Conservation (phyloP, 768 basidiomycete genomes). For the Neoboletus subvelutipes region DNA sequence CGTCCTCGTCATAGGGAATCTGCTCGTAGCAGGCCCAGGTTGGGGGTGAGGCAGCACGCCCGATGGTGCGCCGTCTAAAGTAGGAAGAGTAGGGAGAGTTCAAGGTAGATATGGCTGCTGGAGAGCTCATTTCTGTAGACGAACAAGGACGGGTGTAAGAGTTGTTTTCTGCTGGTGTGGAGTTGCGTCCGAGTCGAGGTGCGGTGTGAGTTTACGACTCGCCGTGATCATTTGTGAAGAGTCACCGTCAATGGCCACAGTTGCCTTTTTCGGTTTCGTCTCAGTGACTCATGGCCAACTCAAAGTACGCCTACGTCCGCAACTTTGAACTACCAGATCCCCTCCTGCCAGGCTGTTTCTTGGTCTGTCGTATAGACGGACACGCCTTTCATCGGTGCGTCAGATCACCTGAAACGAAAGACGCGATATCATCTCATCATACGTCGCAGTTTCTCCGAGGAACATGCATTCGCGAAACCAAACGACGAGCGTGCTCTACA, state of each 20-base stretch:
- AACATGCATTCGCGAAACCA: conserved; percentile 82
- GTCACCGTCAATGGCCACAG: not conserved
- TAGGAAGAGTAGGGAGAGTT: conserved; percentile 30
- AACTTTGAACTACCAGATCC: conserved; percentile 87
- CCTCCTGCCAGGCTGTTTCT: conserved; percentile 78
- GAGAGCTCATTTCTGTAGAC: conserved; percentile 21
- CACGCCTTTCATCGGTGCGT: conserved; percentile 88
- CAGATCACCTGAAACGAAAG: not conserved
- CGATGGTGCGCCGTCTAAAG: conserved; percentile 69
- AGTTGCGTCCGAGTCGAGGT: not conserved
- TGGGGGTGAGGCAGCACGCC: conserved; percentile 78
- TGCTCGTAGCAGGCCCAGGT: conserved; percentile 92
- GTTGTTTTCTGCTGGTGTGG: not conserved
- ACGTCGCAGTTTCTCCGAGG: conserved; percentile 71
- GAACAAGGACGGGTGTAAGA: not conserved
- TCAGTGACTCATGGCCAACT: conserved; percentile 70
- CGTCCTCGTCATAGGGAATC: conserved; percentile 70
- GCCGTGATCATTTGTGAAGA: conserved; percentile 20
- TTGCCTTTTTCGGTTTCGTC: conserved; percentile 20
- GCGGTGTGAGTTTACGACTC: not conserved
- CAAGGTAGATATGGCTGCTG: conserved; percentile 20
- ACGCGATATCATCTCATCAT: not conserved
- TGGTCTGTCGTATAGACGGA: conserved; percentile 88
- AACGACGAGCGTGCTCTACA: conserved; percentile 85
- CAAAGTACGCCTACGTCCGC: conserved; percentile 89